phyloP scores from a whole-genome alignment of 495 filamentous ascomycete genomes.

The Aspergillus nidulans region DNA sequence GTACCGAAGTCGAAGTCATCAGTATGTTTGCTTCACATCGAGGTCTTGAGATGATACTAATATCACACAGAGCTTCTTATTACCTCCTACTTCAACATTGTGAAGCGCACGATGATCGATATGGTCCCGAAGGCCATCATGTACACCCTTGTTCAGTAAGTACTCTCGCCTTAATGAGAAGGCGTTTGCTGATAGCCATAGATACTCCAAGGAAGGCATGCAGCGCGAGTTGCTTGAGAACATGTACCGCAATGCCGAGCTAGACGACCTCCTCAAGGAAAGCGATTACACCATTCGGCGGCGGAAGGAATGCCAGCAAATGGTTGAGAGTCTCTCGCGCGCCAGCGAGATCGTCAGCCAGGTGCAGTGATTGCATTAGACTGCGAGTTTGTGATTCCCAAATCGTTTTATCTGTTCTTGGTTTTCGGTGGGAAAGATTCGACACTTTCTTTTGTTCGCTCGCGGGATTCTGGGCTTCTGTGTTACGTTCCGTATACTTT shows the following conservation, averaged over 20 bases:
- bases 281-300: constrained; percentile 93
- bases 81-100: constrained; percentile 95
- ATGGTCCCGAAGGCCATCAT: constrained; percentile 99
- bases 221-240: constrained; percentile 96
- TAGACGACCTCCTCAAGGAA: constrained; percentile 95
- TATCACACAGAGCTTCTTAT: constrained; percentile 75
- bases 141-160: constrained; percentile 91
- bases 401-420: constrained; percentile 3
- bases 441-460: constrained; percentile 5
- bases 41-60: constrained; percentile 5
- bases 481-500: constrained; percentile 17
- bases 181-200: constrained; percentile 29
- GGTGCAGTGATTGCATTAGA: constrained; percentile 63
- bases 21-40: constrained; percentile 57
- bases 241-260: constrained; percentile 86
- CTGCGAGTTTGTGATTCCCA: constrained; percentile 12
- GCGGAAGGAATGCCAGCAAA: constrained; percentile 97
- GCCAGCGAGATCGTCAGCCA: constrained; percentile 96
- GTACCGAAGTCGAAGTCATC: constrained; percentile 95
- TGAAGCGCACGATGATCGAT: constrained; percentile 96
- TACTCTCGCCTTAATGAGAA: constrained; percentile 13
- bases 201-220: constrained; percentile 97
- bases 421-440: constrained; percentile 9
- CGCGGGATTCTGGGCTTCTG: constrained; percentile 2
- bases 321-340: constrained; percentile 87